Evolutionary conservation across 768 basidiomycete species (phyloP).

Genomic region (Albatrellus ellisii): DNA sequence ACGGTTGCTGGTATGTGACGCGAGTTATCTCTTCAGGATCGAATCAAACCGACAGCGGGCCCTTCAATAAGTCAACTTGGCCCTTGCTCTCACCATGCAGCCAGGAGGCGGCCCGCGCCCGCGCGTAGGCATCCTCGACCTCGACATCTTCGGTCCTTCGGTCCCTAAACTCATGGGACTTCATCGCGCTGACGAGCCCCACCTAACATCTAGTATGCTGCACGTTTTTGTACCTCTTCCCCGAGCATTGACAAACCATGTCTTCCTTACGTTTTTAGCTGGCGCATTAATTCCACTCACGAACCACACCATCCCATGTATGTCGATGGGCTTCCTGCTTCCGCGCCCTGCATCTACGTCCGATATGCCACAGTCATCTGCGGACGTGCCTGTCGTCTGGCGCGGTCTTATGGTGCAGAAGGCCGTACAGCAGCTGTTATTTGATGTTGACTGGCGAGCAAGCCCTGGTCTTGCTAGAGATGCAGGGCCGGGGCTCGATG

Average conservation of each 20-base stretch:
- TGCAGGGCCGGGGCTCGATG: conserved; percentile 47
- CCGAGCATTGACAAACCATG: not conserved
- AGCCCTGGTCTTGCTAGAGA: conserved; percentile 14
- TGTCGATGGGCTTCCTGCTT: conserved; percentile 96
- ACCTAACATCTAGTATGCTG: conserved; percentile 50
- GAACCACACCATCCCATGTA: conserved; percentile 84
- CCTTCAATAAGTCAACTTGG: conserved; percentile 54
- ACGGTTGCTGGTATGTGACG: conserved; percentile 68
- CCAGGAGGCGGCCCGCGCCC: conserved; percentile 24
- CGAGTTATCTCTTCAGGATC: not conserved
- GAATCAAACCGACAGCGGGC: not conserved
- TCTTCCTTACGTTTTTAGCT: no score
- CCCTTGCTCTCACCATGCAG: conserved; percentile 50
- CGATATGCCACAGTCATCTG: conserved; percentile 34
- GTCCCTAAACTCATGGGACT: conserved; percentile 90
- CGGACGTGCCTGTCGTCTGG: conserved; percentile 85
- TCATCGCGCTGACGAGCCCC: conserved; percentile 63
- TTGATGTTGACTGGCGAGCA: conserved; percentile 96
- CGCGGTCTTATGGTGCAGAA: conserved; percentile 98
- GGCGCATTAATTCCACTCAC: conserved; percentile 72
- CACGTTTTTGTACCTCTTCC: not conserved
- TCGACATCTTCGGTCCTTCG: conserved; percentile 94
- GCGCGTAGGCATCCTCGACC: conserved; percentile 79
- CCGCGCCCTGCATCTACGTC: conserved; percentile 36
- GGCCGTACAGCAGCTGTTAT: conserved; percentile 89